Evolutionary conservation across 169 alveolate species (phyloP).

Genomic region (Eimeria sp.): DNA sequence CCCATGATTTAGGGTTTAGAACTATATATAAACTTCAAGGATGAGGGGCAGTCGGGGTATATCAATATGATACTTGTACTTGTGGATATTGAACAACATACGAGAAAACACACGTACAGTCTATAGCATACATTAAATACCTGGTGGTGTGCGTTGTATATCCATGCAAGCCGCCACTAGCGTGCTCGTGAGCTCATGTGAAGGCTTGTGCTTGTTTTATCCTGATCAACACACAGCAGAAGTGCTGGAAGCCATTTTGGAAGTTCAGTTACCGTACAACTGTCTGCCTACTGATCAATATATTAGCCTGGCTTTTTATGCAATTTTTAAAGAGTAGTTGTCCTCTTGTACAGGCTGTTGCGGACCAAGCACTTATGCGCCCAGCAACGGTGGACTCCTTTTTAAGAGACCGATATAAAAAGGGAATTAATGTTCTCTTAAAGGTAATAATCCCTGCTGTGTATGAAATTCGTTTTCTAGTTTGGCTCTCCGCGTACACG

Average conservation of each 20-base stretch:
- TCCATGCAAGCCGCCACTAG: no score
- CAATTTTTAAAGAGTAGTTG: no score
- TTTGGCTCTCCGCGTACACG: not conserved
- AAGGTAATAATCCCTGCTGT: not conserved
- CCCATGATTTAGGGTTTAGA: conserved; percentile 3
- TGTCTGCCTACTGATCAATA: not conserved
- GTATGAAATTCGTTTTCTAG: not conserved
- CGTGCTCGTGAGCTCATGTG: no score
- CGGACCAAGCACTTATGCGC: conserved; percentile 62
- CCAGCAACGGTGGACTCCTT: conserved; percentile 39
- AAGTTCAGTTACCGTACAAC: no score
- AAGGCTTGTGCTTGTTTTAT: no score
- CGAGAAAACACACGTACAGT: no score
- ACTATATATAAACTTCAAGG: not conserved
- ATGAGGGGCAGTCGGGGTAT: not conserved
- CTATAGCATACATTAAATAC: no score
- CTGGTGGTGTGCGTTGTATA: no score
- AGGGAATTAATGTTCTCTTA: conserved; percentile 47
- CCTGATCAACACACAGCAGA: no score
- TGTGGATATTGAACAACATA: no score
- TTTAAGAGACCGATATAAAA: conserved; percentile 54
- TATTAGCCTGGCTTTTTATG: not conserved
- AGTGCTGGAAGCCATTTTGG: no score
- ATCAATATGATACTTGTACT: no score
- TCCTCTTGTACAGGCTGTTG: conserved; percentile 33